Evolutionary conservation across 1,139 yeast species (phyloP).

Genomic region (Kazachstania sp.): DNA sequence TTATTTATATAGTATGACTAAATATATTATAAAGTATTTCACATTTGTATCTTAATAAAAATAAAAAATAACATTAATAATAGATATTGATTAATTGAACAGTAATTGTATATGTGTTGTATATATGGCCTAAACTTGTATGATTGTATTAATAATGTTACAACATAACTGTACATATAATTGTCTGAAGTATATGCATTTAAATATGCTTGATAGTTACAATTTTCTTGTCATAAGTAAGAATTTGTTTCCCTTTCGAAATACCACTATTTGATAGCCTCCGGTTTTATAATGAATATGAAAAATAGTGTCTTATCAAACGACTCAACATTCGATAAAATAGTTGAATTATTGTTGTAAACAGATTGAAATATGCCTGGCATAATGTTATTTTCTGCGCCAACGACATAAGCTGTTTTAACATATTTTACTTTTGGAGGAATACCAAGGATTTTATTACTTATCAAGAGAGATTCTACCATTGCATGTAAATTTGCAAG

Average conservation of each 20-base stretch:
- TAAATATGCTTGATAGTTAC: not conserved
- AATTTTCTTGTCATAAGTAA: not conserved
- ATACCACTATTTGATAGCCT: conserved; percentile 7
- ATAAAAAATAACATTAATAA: conserved; percentile 2
- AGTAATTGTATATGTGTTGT: not conserved
- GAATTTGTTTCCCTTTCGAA: not conserved
- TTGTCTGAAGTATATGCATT: too few relatives aligned
- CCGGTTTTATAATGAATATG: conserved; percentile 19
- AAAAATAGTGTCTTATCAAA: conserved; percentile 12
- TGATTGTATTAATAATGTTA: too few relatives aligned
- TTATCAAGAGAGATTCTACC: conserved; percentile 14
- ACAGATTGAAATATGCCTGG: conserved; percentile 4
- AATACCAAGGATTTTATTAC: conserved; percentile 19
- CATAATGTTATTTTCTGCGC: conserved; percentile 10
- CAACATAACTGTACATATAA: too few relatives aligned
- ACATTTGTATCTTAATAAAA: conserved; percentile 6
- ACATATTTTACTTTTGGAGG: conserved; percentile 16
- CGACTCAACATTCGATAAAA: conserved; percentile 1
- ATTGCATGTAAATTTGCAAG: conserved; percentile 7
- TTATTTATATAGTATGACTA: conserved; percentile 6
- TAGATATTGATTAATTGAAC: not conserved
- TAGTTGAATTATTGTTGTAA: not conserved
- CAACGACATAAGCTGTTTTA: conserved; percentile 21
- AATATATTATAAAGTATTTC: conserved; percentile 5
- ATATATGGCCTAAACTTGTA: not conserved